Evolutionary conservation across 83 land plant genomes (phyloP).

Genomic region (Isoetes engelmannii): DNA sequence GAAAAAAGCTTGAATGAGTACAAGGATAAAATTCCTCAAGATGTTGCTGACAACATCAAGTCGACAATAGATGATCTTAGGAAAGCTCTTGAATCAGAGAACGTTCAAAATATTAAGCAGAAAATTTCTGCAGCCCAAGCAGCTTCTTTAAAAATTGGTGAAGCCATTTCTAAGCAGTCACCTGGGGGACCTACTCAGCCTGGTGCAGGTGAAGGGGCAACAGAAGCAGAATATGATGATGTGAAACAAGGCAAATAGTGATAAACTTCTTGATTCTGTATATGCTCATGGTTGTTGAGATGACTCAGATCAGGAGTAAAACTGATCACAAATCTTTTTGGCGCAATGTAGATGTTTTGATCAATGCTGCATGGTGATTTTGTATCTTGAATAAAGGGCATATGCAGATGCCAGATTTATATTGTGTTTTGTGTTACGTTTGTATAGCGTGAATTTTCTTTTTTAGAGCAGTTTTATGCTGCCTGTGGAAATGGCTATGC

Average conservation of each 20-base stretch:
- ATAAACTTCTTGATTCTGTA: too few species aligned
- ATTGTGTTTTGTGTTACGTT: too few species aligned
- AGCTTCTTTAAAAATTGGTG: slow-evolving; percentile 22
- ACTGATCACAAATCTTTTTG: too few species aligned
- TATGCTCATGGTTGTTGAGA: too few species aligned
- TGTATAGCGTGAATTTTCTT: too few species aligned
- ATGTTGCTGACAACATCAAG: slow-evolving; percentile 12
- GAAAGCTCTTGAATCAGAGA: slow-evolving; percentile 16
- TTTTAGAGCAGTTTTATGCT: too few species aligned
- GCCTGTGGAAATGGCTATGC: too few species aligned
- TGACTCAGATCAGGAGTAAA: too few species aligned
- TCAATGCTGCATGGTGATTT: too few species aligned
- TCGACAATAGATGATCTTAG: slow-evolving; percentile 17
- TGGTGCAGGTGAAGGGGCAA: slow-evolving; percentile 21
- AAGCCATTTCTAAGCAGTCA: slow-evolving; percentile 11
- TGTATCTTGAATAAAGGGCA: too few species aligned
- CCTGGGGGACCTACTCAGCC: slow-evolving; percentile 4
- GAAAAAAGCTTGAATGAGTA: slow-evolving; percentile 21
- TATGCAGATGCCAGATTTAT: too few species aligned
- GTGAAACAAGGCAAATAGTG: slow-evolving; percentile 15
- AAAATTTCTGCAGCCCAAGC: slow-evolving; percentile 18
- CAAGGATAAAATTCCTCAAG: slow-evolving; percentile 23
- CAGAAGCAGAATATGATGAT: slow-evolving; percentile 24
- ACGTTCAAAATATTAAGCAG: slow-evolving; percentile 19
- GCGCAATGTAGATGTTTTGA: too few species aligned